A percentile compares a stretch with the other conserved stretches of the same genome.
phyloP scores from a whole-genome alignment of 495 filamentous ascomycete genomes.

The Daldinia bambusicola region DNA sequence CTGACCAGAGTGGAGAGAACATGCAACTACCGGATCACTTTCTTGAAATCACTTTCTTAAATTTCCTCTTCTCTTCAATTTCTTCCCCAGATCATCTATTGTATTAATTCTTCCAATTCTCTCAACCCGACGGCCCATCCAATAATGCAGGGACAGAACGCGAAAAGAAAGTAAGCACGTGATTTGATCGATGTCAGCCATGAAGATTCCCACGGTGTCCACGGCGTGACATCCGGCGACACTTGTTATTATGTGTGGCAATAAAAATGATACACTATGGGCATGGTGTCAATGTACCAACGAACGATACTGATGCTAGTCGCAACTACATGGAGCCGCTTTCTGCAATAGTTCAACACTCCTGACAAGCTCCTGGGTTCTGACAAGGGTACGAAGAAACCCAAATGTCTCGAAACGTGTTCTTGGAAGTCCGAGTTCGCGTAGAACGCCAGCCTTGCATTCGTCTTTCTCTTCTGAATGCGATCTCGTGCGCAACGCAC shows the following conservation, averaged over 20 bases:
- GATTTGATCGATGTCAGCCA: constrained; percentile 19
- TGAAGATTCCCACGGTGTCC: background rate
- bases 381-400: background rate
- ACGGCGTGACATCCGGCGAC: background rate
- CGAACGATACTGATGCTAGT: constrained; percentile 5
- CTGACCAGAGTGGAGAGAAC: constrained; percentile 14
- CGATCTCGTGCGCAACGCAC: constrained; percentile 19
- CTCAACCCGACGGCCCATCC: constrained; percentile 2
- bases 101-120: constrained; percentile 1
- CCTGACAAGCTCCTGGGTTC: background rate
- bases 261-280: background rate
- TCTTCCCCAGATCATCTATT: constrained; percentile 4
- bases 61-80: background rate
- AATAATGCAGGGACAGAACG: constrained; percentile 36
- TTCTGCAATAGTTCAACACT: constrained; percentile 6
- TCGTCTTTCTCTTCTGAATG: background rate
- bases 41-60: constrained; percentile 14
- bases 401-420: constrained; percentile 21
- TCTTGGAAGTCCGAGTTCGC: constrained; percentile 27
- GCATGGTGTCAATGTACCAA: background rate
- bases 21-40: constrained; percentile 33
- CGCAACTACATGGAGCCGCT: constrained; percentile 1
- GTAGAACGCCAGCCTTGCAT: constrained; percentile 14
- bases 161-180: constrained; percentile 4
- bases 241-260: background rate